phyloP scores from a whole-genome alignment of 2,329 filamentous ascomycete species.

The Sclerotinia subarctica region DNA sequence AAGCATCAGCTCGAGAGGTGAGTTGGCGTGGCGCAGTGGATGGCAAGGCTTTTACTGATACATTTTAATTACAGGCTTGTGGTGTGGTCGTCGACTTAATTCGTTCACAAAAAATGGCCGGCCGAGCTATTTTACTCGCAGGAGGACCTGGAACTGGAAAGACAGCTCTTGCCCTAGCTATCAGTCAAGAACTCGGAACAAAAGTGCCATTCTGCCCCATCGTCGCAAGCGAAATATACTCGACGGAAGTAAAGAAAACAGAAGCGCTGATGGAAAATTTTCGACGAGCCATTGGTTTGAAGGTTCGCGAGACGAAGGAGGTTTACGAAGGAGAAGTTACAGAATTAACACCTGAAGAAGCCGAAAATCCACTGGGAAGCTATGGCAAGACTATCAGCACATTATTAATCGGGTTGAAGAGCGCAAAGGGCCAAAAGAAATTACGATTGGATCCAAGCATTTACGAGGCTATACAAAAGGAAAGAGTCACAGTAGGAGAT shows the following conservation, averaged over 20 bases:
- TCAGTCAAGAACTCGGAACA: conserved; percentile 94
- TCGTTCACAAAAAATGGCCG: conserved; percentile 95
- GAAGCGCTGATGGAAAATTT: conserved; percentile 99
- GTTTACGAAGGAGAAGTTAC: conserved; percentile 99
- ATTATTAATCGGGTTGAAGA: conserved; percentile 90
- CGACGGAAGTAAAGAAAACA: conserved; percentile 98
- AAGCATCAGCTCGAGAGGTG: conserved; percentile 84
- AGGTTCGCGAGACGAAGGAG: conserved; percentile 97
- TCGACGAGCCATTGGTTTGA: conserved; percentile 88
- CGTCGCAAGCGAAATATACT: conserved; percentile 97
- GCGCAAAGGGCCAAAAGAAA: conserved; percentile 96
- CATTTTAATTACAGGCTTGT: conserved; percentile 76
- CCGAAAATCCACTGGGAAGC: conserved; percentile 92
- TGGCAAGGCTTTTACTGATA: conserved; percentile 77
- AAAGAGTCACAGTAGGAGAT: conserved; percentile 91
- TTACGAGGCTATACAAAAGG: conserved; percentile 98
- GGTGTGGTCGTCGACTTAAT: conserved; percentile 96
- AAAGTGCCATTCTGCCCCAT: conserved; percentile 99
- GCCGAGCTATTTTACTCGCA: conserved; percentile 86
- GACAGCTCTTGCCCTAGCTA: conserved; percentile 89
- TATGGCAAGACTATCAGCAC: conserved; percentile 98
- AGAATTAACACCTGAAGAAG: conserved; percentile 95
- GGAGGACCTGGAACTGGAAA: conserved; percentile 96
- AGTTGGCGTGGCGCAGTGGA: conserved; percentile 28
- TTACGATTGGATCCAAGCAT: conserved; percentile 94